Conservation (phyloP, 1,284 basidiomycete species). For the Microbotryum intermedium region DNA sequence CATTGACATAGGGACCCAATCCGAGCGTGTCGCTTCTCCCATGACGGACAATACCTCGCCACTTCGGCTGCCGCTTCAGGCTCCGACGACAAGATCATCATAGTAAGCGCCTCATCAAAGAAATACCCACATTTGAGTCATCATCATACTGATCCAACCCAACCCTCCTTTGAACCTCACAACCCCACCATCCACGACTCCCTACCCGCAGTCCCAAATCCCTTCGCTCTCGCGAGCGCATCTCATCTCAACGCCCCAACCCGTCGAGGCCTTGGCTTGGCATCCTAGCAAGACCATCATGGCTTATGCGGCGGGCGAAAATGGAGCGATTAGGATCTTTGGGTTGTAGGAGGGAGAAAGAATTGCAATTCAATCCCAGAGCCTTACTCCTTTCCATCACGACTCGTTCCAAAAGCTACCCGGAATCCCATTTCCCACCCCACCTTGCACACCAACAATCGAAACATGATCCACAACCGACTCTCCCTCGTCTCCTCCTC, state of each 20-base stretch:
- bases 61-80: conserved; percentile 2
- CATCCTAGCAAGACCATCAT: conserved; percentile 21
- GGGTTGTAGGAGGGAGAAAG: background rate
- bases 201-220: conserved; percentile 2
- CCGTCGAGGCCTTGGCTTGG: conserved; percentile 22
- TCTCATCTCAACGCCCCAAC: conserved; percentile 1
- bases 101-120: conserved; percentile 8
- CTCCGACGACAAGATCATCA: conserved; percentile 11
- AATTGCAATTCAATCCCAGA: too few species aligned
- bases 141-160: background rate
- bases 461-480: too few species aligned
- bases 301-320: conserved; percentile 23
- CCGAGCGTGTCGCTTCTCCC: conserved; percentile 15
- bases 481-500: too few species aligned
- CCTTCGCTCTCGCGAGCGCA: background rate
- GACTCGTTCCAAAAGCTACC: too few species aligned
- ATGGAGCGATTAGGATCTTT: background rate
- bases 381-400: too few species aligned
- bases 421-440: too few species aligned
- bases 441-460: too few species aligned
- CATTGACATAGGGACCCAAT: conserved; percentile 12
- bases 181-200: background rate
- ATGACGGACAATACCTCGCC: conserved; percentile 26
- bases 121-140: background rate
- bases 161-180: background rate